Conservation (phyloP, 768 basidiomycete genomes). For the Asterophora lycoperdoides region DNA sequence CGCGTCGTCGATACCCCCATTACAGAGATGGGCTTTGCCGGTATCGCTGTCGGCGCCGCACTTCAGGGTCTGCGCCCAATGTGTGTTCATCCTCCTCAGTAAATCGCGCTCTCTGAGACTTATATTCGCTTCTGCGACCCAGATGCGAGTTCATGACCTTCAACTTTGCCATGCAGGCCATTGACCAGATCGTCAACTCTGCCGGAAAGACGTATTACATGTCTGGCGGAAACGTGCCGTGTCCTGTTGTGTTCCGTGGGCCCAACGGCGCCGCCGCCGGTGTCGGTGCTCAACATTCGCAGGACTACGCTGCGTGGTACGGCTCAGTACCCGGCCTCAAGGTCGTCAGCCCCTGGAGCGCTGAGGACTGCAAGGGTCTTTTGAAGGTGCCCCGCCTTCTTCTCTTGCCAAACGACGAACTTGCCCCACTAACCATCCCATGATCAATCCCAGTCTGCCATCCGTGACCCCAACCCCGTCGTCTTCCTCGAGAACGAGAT, state of each 20-base stretch:
- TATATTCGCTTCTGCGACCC: slow-evolving; percentile 11
- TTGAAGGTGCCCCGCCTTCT: slow-evolving; percentile 65
- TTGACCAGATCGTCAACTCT: slow-evolving; percentile 99
- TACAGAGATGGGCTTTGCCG: slow-evolving; percentile 98
- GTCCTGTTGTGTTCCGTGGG: slow-evolving; percentile 98
- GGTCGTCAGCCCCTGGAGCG: slow-evolving; percentile 95
- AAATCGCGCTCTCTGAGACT: slow-evolving; percentile 7
- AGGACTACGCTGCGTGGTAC: slow-evolving; percentile 96
- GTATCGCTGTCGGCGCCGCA: slow-evolving; percentile 92
- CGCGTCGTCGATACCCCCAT: slow-evolving; percentile 97
- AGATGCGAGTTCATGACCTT: slow-evolving; percentile 99
- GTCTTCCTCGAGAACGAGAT: slow-evolving; percentile 99
- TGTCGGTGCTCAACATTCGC: slow-evolving; percentile 96
- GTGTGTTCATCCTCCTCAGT: slow-evolving; percentile 36
- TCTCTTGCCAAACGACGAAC: slow-evolving; percentile 1
- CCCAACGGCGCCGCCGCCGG: slow-evolving; percentile 98
- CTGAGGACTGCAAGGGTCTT: slow-evolving; percentile 99
- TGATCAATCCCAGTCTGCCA: slow-evolving; percentile 62
- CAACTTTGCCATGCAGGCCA: slow-evolving; percentile 99
- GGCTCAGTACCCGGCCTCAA: slow-evolving; percentile 93
- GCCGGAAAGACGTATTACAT: slow-evolving; percentile 99
- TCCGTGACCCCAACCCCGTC: slow-evolving; percentile 97
- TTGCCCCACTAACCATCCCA: not conserved
- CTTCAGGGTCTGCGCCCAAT: slow-evolving; percentile 92
- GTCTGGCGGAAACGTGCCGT: slow-evolving; percentile 98